Evolutionary conservation across 768 basidiomycete species (phyloP), one percentile per base, ranked within the genome.

Genomic region (Boletus rufocinnamomeus): DNA sequence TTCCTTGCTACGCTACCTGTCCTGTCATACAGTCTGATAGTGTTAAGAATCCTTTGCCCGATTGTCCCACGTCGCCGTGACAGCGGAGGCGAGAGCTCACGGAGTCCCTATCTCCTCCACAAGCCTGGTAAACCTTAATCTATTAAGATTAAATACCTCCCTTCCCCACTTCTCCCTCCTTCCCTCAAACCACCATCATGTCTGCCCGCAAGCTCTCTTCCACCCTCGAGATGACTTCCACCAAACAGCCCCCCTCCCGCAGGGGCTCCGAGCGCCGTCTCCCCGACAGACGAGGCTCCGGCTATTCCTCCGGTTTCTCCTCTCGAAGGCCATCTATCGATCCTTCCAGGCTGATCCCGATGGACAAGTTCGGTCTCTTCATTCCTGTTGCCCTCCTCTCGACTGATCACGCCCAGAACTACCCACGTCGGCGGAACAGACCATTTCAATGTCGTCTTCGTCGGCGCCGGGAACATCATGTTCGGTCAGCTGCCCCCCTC

Each of bases 401-500:
- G 7, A 19, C 55, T 61, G 47, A 66, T 56, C 60, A 4, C 9
- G 0, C 49, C 69, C 73, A 86, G 83, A 70, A 71, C 75, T 55
- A 74, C 75, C 63, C 79, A 83, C 50, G 69, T 85, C 54, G 79
- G 78, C 54, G 87, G 86, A 17, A 75, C 84, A 49, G 84, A 89
- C 63, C 80, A 88, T 68, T 97, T 97, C 82, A 96, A 97, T 72
- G 87, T 98, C 54, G 85, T 96, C 72, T 95, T 96, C 75, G 80
- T 98, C 65, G 95, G 95, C 51, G 95, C 95, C 28, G 95, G 95
- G 17, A 96, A 97, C 77, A 95, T 98, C 77, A 97, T 97, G 94
- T 98, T 98, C 71, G 95, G 95, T 85, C 53, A 56, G 76, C 58
- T 37, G 2, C 30, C 30, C 9, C 32, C n/a, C 40, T 52, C 28